A percentile compares a stretch with the other conserved stretches of the same genome.
These are phyloP conservation scores for Neurospora sublineolata DNA, from an alignment of 495 filamentous ascomycete species.

Conservation along the genomic window DNA sequence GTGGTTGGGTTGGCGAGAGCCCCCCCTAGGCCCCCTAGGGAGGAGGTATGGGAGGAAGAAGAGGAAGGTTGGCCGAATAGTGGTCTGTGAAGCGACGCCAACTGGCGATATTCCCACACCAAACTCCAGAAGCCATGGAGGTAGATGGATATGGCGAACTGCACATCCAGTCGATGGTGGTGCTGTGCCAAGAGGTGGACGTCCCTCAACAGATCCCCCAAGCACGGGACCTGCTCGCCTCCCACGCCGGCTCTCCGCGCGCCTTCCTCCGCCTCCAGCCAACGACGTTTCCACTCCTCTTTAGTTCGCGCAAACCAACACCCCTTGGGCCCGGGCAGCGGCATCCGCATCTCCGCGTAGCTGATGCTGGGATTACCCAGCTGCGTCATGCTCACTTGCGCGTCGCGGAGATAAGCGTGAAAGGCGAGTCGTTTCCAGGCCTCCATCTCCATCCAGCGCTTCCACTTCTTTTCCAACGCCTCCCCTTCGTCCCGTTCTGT, in stretches of 20 bases:
- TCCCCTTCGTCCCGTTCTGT: constrained; percentile 27
- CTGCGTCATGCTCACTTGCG: constrained; percentile 46
- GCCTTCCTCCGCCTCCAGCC: constrained; percentile 16
- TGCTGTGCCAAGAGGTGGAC: constrained; percentile 31
- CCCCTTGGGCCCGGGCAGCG: constrained; percentile 40
- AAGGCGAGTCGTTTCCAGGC: constrained; percentile 47
- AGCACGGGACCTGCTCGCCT: constrained; percentile 29
- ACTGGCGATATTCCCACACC: constrained; percentile 48
- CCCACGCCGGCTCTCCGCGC: no score
- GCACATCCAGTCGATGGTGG: constrained; percentile 36
- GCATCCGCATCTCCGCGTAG: constrained; percentile 51
- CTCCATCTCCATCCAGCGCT: constrained; percentile 43
- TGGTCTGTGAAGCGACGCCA: constrained; percentile 33
- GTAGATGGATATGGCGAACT: constrained; percentile 38
- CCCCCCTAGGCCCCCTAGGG: no score
- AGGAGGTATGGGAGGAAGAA: neutral
- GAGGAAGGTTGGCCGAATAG: neutral
- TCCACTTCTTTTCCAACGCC: constrained; percentile 46
- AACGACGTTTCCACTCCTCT: constrained; percentile 44
- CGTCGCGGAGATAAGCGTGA: constrained; percentile 45
- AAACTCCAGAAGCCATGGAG: constrained; percentile 47
- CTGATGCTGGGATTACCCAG: constrained; percentile 47
- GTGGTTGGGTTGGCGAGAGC: neutral
- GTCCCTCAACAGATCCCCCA: constrained; percentile 42
- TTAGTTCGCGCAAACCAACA: constrained; percentile 48